These are phyloP conservation scores for Ascochyta viciae-villosae DNA, from an alignment of 2,329 filamentous ascomycete genomes.

Conservation along the genomic window DNA sequence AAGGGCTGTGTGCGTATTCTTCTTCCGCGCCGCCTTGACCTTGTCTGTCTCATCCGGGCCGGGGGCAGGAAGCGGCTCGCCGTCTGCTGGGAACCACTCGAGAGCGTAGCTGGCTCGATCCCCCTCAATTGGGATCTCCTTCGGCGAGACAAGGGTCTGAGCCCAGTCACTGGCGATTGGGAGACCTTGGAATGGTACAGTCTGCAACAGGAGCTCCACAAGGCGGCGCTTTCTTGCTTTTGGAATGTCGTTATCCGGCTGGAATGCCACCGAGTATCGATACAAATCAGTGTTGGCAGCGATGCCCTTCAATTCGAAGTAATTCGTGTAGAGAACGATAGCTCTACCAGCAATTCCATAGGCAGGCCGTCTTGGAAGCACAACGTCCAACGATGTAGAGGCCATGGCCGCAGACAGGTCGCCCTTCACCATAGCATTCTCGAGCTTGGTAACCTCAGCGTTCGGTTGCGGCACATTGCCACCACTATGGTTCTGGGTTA, in stretches of 20 bases:
- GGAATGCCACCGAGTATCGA: constrained; percentile 40
- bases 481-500: constrained; percentile 18
- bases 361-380: constrained; percentile 35
- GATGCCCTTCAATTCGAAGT: constrained; percentile 47
- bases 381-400: constrained; percentile 27
- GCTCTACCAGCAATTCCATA: constrained; percentile 48
- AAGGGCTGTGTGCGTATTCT: constrained; percentile 25
- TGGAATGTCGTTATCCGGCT: constrained; percentile 42
- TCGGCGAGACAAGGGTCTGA: constrained; percentile 35
- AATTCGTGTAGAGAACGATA: constrained; percentile 53
- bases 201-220: constrained; percentile 54
- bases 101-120: constrained; percentile 11
- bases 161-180: constrained; percentile 51
- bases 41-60: constrained; percentile 24
- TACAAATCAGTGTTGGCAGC: constrained; percentile 28
- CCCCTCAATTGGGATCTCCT: constrained; percentile 30
- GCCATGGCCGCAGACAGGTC: constrained; percentile 34
- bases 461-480: constrained; percentile 45
- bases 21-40: constrained; percentile 22
- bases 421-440: constrained; percentile 42
- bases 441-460: constrained; percentile 37
- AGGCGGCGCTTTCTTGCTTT: constrained; percentile 58
- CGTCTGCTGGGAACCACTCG: constrained; percentile 37
- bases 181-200: constrained; percentile 38
- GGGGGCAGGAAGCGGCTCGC: constrained; percentile 28